A percentile compares a stretch with the other conserved stretches of the same genome.
These are phyloP conservation scores for Xanthoceras sorbifolium DNA, from an alignment of 345 rosid genomes.

Conservation along the genomic window DNA sequence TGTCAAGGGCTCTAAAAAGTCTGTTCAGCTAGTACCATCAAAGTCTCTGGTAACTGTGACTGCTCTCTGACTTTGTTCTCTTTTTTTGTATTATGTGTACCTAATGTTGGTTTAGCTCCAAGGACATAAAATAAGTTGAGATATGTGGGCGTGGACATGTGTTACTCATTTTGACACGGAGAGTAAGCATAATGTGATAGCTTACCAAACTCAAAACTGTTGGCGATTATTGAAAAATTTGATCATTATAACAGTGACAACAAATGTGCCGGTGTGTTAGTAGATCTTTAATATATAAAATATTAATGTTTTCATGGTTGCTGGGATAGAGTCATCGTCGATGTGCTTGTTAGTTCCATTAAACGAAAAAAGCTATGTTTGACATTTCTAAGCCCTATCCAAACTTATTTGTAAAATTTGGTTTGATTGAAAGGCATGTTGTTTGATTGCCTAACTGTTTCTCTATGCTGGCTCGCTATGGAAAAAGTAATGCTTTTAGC, in stretches of 20 bases:
- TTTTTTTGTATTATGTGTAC: neutral
- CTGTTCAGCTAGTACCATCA: constrained; percentile 41
- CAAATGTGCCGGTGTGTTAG: neutral
- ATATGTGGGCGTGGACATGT: too few species aligned
- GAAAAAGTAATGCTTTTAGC: neutral
- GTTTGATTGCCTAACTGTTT: neutral
- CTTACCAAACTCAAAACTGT: too few species aligned
- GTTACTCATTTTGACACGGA: too few species aligned
- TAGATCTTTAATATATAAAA: neutral
- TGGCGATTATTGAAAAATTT: too few species aligned
- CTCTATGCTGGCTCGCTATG: neutral
- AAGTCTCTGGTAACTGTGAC: constrained; percentile 55
- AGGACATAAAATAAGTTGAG: too few species aligned
- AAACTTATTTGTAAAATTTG: neutral
- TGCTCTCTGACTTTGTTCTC: neutral
- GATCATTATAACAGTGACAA: neutral
- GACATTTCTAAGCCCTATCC: neutral
- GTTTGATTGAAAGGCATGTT: too few species aligned
- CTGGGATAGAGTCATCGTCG: too few species aligned
- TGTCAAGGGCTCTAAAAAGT: constrained; percentile 55
- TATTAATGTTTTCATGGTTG: too few species aligned
- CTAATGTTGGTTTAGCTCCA: neutral
- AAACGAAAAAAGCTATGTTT: neutral
- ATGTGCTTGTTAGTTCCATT: neutral
- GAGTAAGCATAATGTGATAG: too few species aligned